Evolutionary conservation across 306 rosid species (phyloP).

Genomic region (Casuarina cunninghamiana): DNA sequence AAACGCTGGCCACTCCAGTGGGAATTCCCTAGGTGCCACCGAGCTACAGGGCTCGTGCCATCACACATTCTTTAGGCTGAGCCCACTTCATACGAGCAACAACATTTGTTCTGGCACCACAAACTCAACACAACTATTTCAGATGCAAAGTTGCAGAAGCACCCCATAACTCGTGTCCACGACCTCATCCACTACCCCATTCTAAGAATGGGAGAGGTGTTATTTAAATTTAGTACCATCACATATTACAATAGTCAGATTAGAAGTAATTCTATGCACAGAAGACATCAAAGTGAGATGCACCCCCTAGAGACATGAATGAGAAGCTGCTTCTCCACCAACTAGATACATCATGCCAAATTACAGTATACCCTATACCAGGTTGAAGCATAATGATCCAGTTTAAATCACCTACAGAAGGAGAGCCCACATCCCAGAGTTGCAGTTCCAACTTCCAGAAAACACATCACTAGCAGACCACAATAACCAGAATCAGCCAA

Average conservation of each 20-base stretch:
- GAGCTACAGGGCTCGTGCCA: too few relatives aligned
- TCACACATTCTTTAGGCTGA: background rate
- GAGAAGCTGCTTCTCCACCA: background rate
- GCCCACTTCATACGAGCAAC: background rate
- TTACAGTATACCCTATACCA: background rate
- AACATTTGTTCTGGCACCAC: background rate
- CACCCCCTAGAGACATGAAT: background rate
- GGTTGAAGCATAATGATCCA: background rate
- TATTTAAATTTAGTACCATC: background rate
- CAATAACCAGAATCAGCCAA: background rate
- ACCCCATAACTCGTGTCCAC: background rate
- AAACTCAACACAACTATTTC: background rate
- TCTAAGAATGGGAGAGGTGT: background rate
- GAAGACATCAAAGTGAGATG: background rate
- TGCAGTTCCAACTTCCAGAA: background rate
- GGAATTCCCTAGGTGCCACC: too few relatives aligned
- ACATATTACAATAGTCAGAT: background rate
- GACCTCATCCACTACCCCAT: background rate
- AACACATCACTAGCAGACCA: background rate
- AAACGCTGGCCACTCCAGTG: too few relatives aligned
- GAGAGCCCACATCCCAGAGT: background rate
- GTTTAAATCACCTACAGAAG: background rate
- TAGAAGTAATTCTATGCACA: background rate
- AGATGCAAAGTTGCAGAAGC: background rate
- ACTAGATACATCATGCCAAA: background rate